These are phyloP conservation scores for Ganoderma resinaceum DNA, from an alignment of 1,284 basidiomycete species.

Conservation along the genomic window DNA sequence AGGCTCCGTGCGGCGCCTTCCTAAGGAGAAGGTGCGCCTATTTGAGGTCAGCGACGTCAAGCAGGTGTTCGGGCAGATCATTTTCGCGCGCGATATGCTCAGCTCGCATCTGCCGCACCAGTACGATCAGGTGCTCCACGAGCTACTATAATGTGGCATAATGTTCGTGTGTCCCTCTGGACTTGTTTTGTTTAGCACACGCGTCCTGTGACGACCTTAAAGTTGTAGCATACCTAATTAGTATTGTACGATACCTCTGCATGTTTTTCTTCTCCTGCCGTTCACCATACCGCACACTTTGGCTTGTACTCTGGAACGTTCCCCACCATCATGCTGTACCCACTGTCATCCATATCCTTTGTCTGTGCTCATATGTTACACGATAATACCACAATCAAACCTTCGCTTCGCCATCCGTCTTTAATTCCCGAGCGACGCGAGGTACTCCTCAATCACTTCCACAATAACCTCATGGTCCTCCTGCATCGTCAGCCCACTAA, in stretches of 20 bases:
- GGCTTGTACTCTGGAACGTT: not conserved
- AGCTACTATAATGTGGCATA: conserved; percentile 45
- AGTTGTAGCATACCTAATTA: conserved; percentile 27
- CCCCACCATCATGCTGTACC: not conserved
- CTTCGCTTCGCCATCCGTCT: not conserved
- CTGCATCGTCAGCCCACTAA: conserved; percentile 42
- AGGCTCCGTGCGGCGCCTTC: conserved; percentile 16
- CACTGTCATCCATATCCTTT: not conserved
- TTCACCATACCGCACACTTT: conserved; percentile 12
- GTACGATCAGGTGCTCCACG: conserved; percentile 64
- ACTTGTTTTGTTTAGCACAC: not conserved
- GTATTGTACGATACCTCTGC: conserved; percentile 26
- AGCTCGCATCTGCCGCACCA: conserved; percentile 57
- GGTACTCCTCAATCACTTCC: conserved; percentile 41
- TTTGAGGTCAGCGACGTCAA: conserved; percentile 80
- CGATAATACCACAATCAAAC: not conserved
- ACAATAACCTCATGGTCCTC: conserved; percentile 45
- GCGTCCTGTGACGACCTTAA: conserved; percentile 2
- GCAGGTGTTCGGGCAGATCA: conserved; percentile 80
- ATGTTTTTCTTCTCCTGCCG: not conserved
- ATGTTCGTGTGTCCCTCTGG: not conserved
- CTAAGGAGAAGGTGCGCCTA: conserved; percentile 58
- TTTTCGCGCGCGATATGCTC: conserved; percentile 84
- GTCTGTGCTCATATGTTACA: conserved; percentile 5
- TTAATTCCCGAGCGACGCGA: conserved; percentile 29